Evolutionary conservation across 805 yeast genomes (phyloP), one percentile per base, ranked within the genome.

Genomic region (Candida germanica): DNA sequence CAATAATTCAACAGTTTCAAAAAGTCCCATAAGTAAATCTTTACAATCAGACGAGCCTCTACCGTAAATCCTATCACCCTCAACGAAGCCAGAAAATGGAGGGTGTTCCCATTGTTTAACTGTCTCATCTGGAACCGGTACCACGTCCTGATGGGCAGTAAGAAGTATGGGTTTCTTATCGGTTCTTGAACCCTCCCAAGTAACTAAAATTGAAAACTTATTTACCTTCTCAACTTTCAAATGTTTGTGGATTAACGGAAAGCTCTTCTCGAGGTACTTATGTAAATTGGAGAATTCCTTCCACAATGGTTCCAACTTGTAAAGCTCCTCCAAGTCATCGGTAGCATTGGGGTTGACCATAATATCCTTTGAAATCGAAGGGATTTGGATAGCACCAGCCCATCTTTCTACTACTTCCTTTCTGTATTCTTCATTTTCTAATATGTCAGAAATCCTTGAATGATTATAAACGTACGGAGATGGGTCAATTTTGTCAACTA

Each of bases 91-190:
- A 25, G 53, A 56, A 33, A 54, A 65, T 0, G 71, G 71, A 7
- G 66, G 66, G 38, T 51, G 55, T 5, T 53, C 56, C 71, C 71
- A 65, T 34, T 59, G 54, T 23, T 48, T 44, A 38, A 73, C 36
- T 1, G 71, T 64, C 20, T 61, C 69, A 30, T 51, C 48, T 33
- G 57, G 65, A 14, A 66, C 66, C 1, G 71, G 71, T 6, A 66
- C 71, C 24, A 66, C 71, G 36, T 66, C 71, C 41, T 56, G 61
- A 46, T 66, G 71, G 4, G 68, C 71, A 14, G 68, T 44, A 31
- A 66, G 50, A 38, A 66, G 41, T 11, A 66, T 48, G 7, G 71
- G 71, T 37, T 60, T 56, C 44, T 56, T 54, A 9, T 43, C 27
- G 14, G 54, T 39, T 5, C 73, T 51, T 4, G 56, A 33, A 7